Base-by-base conservation (phyloP, 2,329 filamentous ascomycete species). In the Fusarium staphyleae region DNA sequence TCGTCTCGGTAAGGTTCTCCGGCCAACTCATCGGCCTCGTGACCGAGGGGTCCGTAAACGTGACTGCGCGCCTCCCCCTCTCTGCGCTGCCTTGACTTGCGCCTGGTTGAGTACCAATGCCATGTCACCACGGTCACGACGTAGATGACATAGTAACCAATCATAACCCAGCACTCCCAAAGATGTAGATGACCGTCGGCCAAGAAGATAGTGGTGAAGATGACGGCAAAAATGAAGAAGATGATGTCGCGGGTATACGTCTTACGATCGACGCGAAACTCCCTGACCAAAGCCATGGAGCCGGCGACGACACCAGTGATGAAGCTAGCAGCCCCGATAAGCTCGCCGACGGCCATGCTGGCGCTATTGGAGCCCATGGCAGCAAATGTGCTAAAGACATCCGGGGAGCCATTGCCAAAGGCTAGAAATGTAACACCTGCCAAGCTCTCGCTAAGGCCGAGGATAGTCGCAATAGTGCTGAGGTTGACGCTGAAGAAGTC, bases 401-500 rank as follows among this genome's bases (percentile, higher is more conserved):
- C 95, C 2, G 95, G 95, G 57, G 93, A 98, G 45, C 95, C 95
- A 78, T 99, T 99, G 61, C 95, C 95, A 74, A 99, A 96, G 8
- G 95, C 95, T 45, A 99, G 78, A 68, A 99, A 96, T 0, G 95
- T 99, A 22, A 99, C 96, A 29, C 95, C 95, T 0, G 95, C 92
- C 74, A 99, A 82, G 72, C 91, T 98, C 77, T 99, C 93, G 72
- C 93, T 97, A 78, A 99, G 88, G 15, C 93, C 93, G 22, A 98
- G 81, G 45, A 97, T 86, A 50, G 83, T 88, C 16, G 95, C 88
- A 66, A 99, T 95, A 11, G 95, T 98, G 73, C 90, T 95, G 28
- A 99, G 82, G 70, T 99, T 96, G 76, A 98, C 86, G 75, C 93
- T 98, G 76, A 99, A 95, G 78, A 99, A 99, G 76, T 99, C 95